Base-by-base conservation (phyloP, 345 rosid species). In the Bruguiera sexangula region DNA sequence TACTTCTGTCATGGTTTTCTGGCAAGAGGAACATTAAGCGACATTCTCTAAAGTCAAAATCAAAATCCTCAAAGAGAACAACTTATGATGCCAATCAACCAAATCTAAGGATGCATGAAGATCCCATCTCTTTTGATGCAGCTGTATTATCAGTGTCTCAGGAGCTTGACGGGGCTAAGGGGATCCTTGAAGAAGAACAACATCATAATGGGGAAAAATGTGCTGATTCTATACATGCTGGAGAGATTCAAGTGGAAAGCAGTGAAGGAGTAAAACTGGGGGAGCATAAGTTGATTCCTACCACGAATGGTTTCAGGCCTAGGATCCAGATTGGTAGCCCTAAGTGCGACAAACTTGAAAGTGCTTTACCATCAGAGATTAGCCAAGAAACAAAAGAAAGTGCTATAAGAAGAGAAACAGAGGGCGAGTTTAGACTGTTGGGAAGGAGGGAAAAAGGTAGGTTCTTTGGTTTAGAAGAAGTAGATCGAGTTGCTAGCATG, bases 41-140 rank as follows among this genome's bases (percentile, higher is more conserved):
- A 1, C 29, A 73, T 67, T 85, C 87, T 46, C 85, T 86, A 6
- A 85, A 82, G 69, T 76, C 72, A 59, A 63, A 72, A 58, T 74
- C 81, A 52, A 84, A 71, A 70, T 26, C 75, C 51, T 50, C 68
- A 27, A 69, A 64, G 57, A 84, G 79, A 76, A 79, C 86, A 3
- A 56, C 82, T 4, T 74, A 75, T 67, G 83, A 80, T 67, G 83
- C 76, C 48, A 59, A 68, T 62, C 71, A 72, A 55, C 66, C 60
- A 7, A 72, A 71, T 51, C 54, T 24, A 32, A 67, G 76, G 34
- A 65, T 55, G 30, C 76, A 75, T 4, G 84, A 75, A 48, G 84
- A 84, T 73, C 76, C 72, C 4, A 84, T 78, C 61, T 92, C 96
- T 6, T 88, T 92, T 54, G 97, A 92, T 82, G 92, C 93, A 69